Conservation (phyloP, 345 rosid species). For the Eucalyptus viminalis region DNA sequence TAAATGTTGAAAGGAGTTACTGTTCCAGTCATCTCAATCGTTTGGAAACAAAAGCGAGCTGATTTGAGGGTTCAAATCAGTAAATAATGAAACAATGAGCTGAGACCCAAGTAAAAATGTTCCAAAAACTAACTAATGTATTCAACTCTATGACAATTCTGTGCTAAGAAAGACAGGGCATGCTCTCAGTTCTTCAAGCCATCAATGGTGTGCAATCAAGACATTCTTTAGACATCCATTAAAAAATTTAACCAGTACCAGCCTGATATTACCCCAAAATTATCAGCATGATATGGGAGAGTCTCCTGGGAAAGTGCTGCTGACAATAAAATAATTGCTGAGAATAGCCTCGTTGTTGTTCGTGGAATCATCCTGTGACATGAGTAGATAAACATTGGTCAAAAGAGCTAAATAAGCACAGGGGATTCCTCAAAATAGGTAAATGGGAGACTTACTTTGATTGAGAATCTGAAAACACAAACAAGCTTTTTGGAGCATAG, state of each 20-base stretch:
- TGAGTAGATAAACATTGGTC: background rate
- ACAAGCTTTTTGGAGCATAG: slow-evolving; percentile 32
- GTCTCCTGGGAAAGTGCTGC: slow-evolving; percentile 62
- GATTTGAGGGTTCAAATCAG: background rate
- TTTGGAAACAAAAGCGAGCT: background rate
- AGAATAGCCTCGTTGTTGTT: slow-evolving; percentile 36
- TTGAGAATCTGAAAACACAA: slow-evolving; percentile 31
- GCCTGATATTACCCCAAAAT: slow-evolving; percentile 28
- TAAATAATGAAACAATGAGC: background rate
- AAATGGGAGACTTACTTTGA: slow-evolving; percentile 34
- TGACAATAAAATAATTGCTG: slow-evolving; percentile 40
- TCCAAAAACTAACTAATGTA: background rate
- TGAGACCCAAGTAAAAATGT: background rate
- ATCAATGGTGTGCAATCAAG: background rate
- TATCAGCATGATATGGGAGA: slow-evolving; percentile 51
- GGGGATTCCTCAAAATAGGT: background rate
- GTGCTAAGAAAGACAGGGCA: background rate
- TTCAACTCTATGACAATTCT: background rate
- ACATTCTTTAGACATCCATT: background rate
- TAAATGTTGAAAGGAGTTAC: background rate
- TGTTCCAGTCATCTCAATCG: background rate
- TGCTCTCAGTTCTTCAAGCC: background rate
- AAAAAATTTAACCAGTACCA: background rate
- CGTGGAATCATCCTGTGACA: slow-evolving; percentile 50
- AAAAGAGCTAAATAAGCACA: background rate